These are phyloP conservation scores for Pichiaceae sp. DNA, from an alignment of 1,139 yeast genomes.

Conservation along the genomic window DNA sequence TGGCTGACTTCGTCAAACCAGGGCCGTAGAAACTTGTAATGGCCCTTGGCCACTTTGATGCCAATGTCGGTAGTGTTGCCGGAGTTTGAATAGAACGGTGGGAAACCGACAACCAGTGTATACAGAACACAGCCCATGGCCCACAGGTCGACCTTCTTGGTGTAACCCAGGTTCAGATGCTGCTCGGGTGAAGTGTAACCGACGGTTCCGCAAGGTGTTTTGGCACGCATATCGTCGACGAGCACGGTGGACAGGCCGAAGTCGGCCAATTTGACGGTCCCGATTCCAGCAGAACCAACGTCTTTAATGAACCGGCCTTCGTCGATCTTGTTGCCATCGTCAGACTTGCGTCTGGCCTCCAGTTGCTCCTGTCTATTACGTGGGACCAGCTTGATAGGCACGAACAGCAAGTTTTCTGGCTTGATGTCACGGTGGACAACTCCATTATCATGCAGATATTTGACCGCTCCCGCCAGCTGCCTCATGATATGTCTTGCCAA, in stretches of 20 bases:
- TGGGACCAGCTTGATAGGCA: conserved; percentile 13
- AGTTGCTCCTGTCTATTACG: conserved; percentile 24
- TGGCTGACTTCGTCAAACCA: conserved; percentile 58
- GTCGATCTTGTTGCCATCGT: conserved; percentile 38
- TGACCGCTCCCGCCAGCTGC: conserved; percentile 78
- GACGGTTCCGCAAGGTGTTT: conserved; percentile 58
- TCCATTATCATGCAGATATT: conserved; percentile 76
- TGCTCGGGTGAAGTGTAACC: conserved; percentile 61
- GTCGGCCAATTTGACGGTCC: conserved; percentile 46
- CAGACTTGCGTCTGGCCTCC: conserved; percentile 17
- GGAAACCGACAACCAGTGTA: conserved; percentile 54
- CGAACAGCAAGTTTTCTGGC: conserved; percentile 89
- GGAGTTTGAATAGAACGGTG: conserved; percentile 50
- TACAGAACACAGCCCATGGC: conserved; percentile 56
- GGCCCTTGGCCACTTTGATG: conserved; percentile 52
- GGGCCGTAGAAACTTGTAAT: conserved; percentile 47
- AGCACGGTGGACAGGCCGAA: conserved; percentile 51
- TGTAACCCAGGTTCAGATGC: conserved; percentile 47
- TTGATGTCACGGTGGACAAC: conserved; percentile 88
- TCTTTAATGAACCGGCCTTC: conserved; percentile 43
- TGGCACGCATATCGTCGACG: conserved; percentile 31
- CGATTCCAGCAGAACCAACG: conserved; percentile 46
- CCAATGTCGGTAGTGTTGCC: conserved; percentile 44
- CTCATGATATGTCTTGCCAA: conserved; percentile 75
- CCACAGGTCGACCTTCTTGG: conserved; percentile 60